phyloP scores from a whole-genome alignment of 106 monocot genomes.

The Phalaenopsis equestris region DNA sequence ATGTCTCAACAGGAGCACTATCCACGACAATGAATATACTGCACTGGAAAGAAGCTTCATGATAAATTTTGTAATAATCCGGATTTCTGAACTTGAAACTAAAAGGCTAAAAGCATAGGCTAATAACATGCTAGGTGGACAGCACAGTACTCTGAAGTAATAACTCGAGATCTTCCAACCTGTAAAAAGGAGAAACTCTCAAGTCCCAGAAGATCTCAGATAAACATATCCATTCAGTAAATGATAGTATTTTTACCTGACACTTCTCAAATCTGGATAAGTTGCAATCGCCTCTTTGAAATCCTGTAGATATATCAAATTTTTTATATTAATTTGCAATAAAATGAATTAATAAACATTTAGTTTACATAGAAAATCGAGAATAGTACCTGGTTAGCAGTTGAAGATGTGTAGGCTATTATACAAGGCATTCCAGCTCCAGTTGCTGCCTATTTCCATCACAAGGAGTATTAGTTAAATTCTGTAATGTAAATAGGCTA shows the following conservation, averaged over 20 bases:
- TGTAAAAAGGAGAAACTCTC: constrained; percentile 20
- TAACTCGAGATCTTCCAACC: constrained; percentile 70
- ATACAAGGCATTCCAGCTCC: constrained; percentile 95
- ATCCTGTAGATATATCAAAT: constrained; percentile 42
- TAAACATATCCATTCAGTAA: no score
- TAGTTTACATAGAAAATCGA: neutral
- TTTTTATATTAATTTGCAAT: neutral
- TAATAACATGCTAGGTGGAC: constrained; percentile 29
- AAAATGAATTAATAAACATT: neutral
- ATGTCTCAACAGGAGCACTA: neutral
- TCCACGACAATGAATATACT: neutral
- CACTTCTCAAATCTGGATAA: constrained; percentile 73
- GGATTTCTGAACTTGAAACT: neutral
- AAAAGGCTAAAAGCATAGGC: neutral
- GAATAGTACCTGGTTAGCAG: constrained; percentile 63
- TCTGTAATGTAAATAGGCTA: neutral
- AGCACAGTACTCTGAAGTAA: constrained; percentile 43
- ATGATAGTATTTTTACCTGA: constrained; percentile 45
- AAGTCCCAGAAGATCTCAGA: neutral
- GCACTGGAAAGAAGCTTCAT: no score
- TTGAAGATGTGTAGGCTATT: constrained; percentile 89
- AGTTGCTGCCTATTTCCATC: constrained; percentile 56
- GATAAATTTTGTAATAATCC: neutral
- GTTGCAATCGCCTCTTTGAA: constrained; percentile 82
- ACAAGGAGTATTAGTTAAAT: neutral